A percentile compares a stretch with the other conserved stretches of the same genome.
Evolutionary conservation across 176 grass and related monocot genomes (phyloP).

Genomic region (Hordeum marinum): DNA sequence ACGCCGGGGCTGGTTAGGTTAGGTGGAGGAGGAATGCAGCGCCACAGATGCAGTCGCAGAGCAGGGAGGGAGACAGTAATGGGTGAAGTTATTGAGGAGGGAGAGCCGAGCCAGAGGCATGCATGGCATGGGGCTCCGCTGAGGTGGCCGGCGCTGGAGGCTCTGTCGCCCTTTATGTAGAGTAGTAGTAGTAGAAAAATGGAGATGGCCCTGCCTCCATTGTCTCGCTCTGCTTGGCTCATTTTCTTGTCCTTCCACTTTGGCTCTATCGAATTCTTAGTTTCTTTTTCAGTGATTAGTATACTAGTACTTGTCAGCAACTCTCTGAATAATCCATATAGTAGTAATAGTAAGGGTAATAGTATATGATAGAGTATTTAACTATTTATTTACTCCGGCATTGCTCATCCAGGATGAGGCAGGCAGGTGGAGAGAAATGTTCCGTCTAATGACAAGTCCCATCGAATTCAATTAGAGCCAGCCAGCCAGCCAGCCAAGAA

Average conservation of each 20-base stretch:
- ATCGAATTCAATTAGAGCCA: neutral
- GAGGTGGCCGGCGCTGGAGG: neutral
- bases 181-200: neutral
- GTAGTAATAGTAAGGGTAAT: too few relatives aligned
- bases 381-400: too few relatives aligned
- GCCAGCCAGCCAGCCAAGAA: neutral
- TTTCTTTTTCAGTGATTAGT: too few relatives aligned
- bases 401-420: neutral
- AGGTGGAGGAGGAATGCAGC: neutral
- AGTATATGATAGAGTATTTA: too few relatives aligned
- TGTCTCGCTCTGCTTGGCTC: neutral
- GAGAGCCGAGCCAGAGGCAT: neutral
- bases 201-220: neutral
- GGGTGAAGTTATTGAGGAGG: neutral
- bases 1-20: neutral
- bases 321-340: too few relatives aligned
- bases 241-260: neutral
- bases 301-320: too few relatives aligned
- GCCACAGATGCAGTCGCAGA: slow-evolving; percentile 3
- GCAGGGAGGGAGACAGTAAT: slow-evolving; percentile 10
- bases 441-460: neutral
- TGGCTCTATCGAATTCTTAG: too few relatives aligned
- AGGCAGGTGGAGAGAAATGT: neutral
- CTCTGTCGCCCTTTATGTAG: neutral
- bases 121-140: neutral